Evolutionary conservation across 2,329 filamentous ascomycete genomes (phyloP).

Genomic region (Claviceps capensis): DNA sequence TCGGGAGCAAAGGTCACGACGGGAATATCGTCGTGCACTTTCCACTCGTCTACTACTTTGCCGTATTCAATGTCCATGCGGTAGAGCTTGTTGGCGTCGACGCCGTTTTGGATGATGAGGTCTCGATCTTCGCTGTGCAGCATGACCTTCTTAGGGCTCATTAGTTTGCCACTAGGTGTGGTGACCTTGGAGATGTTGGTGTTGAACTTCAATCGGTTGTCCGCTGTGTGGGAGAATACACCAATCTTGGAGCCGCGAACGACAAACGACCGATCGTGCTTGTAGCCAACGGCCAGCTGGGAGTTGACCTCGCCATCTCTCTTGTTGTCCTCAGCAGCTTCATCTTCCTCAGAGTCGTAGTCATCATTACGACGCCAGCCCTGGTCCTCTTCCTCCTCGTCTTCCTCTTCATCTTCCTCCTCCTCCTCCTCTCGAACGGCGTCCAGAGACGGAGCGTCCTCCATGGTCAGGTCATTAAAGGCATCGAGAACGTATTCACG

Average conservation of each 20-base stretch:
- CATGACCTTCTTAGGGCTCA: conserved; percentile 96
- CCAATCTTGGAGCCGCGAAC: conserved; percentile 96
- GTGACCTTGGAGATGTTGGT: conserved; percentile 95
- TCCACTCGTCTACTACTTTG: conserved; percentile 98
- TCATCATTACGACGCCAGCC: conserved; percentile 57
- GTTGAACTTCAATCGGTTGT: conserved; percentile 88
- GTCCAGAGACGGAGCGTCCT: conserved; percentile 46
- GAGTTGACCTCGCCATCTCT: conserved; percentile 77
- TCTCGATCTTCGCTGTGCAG: conserved; percentile 81
- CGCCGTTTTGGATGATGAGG: conserved; percentile 72
- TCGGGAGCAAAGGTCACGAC: conserved; percentile 87
- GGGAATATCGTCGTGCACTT: conserved; percentile 89
- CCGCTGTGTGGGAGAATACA: conserved; percentile 90
- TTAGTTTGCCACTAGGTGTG: conserved; percentile 73
- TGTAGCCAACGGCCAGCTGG: conserved; percentile 89
- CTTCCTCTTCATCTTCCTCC: conserved; percentile 43
- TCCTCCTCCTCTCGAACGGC: conserved; percentile 36
- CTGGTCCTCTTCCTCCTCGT: conserved; percentile 48
- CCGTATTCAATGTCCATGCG: conserved; percentile 97
- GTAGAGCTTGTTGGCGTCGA: conserved; percentile 82
- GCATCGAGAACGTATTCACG: conserved; percentile 90
- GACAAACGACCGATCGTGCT: conserved; percentile 92
- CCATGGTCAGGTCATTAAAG: conserved; percentile 88
- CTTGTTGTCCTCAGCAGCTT: conserved; percentile 55
- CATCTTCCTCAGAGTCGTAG: conserved; percentile 56